These are phyloP conservation scores for Lyophyllum decastes DNA, from an alignment of 768 basidiomycete genomes.

Conservation along the genomic window DNA sequence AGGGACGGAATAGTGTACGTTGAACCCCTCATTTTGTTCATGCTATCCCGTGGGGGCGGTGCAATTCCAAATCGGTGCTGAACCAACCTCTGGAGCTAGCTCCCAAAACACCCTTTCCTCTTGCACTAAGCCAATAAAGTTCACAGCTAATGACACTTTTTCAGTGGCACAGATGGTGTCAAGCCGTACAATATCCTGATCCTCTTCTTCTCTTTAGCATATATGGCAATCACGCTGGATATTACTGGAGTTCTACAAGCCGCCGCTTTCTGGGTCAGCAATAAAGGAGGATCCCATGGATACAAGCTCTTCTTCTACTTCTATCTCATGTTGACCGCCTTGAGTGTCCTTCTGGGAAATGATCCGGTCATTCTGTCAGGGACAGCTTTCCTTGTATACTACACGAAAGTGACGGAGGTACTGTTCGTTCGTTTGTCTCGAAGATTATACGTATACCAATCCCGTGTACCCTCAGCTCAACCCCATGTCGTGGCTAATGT, in stretches of 20 bases:
- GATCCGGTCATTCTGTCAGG: conserved; percentile 93
- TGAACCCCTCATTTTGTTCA: background rate
- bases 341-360: conserved; percentile 86
- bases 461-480: conserved; percentile 29
- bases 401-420: conserved; percentile 65
- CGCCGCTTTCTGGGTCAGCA: conserved; percentile 88
- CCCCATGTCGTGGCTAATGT: conserved; percentile 68
- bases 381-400: conserved; percentile 88
- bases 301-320: conserved; percentile 75
- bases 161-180: conserved; percentile 54
- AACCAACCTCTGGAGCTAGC: too few species aligned
- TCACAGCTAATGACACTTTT: background rate
- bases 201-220: conserved; percentile 88
- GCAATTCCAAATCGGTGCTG: background rate
- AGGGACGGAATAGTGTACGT: conserved; percentile 71
- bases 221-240: conserved; percentile 91
- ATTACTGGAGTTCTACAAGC: conserved; percentile 75
- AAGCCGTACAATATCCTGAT: conserved; percentile 93
- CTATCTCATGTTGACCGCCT: conserved; percentile 77
- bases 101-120: background rate
- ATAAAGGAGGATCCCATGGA: conserved; percentile 75
- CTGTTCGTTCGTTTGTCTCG: background rate
- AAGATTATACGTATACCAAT: conserved; percentile 1
- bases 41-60: background rate
- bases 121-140: background rate